These are phyloP conservation scores for Globisporangium camurandrum DNA, from an alignment of 352 stramenopile species.

Conservation along the genomic window DNA sequence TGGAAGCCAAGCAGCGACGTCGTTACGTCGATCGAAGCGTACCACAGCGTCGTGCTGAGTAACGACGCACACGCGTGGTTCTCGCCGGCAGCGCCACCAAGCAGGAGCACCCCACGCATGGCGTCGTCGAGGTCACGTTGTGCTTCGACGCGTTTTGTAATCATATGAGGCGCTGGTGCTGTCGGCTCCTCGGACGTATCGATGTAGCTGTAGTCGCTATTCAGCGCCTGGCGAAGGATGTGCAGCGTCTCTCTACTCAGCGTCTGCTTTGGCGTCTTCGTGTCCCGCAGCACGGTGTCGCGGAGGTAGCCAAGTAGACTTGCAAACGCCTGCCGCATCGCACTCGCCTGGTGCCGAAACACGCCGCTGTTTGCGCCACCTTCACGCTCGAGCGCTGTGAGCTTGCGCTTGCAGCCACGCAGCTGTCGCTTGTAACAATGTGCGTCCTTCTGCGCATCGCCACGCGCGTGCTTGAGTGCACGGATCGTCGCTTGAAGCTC, in stretches of 20 bases:
- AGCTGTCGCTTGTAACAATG: slow-evolving; percentile 53
- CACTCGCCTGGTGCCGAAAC: slow-evolving; percentile 33
- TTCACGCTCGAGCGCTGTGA: slow-evolving; percentile 21
- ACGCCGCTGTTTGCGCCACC: slow-evolving; percentile 26
- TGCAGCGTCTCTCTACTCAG: slow-evolving; percentile 46
- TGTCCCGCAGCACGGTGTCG: slow-evolving; percentile 41
- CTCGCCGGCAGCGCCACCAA: slow-evolving; percentile 32
- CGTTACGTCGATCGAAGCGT: slow-evolving; percentile 33
- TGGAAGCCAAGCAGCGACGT: slow-evolving; percentile 15
- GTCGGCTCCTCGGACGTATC: neutral
- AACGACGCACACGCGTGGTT: slow-evolving; percentile 25
- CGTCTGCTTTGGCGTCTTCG: slow-evolving; percentile 48
- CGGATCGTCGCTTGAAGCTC: slow-evolving; percentile 32
- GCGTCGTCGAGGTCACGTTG: slow-evolving; percentile 38
- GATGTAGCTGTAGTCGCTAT: neutral
- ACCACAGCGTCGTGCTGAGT: slow-evolving; percentile 34
- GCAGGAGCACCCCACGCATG: slow-evolving; percentile 37
- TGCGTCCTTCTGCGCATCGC: slow-evolving; percentile 47
- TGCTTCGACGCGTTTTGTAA: slow-evolving; percentile 12
- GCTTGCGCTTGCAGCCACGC: slow-evolving; percentile 32
- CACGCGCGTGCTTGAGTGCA: slow-evolving; percentile 38
- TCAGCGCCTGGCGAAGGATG: slow-evolving; percentile 18
- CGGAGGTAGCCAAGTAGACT: slow-evolving; percentile 33
- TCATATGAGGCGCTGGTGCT: neutral
- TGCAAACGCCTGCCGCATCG: slow-evolving; percentile 28